Conservation (phyloP, 176 grass and related monocot genomes). For the Carex littledalei region DNA sequence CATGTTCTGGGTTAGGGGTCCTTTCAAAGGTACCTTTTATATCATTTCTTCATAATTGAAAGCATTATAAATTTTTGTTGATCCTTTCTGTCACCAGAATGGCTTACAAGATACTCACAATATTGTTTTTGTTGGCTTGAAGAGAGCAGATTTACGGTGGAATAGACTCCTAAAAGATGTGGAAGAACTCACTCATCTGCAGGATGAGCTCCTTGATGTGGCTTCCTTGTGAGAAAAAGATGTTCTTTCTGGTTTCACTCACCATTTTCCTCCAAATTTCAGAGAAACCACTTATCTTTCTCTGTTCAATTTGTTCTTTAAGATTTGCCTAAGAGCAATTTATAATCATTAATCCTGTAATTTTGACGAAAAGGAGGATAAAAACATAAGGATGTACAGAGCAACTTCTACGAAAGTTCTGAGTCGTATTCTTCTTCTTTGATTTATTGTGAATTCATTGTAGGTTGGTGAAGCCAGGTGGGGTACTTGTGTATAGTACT, state of each 20-base stretch:
- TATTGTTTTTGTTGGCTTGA: constrained; percentile 2
- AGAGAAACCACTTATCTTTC: background rate
- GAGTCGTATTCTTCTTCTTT: background rate
- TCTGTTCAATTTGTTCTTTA: background rate
- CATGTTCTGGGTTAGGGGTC: constrained; percentile 88
- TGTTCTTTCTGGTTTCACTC: background rate
- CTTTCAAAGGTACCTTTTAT: constrained; percentile 75
- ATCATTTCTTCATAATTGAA: background rate
- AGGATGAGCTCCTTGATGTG: constrained; percentile 82
- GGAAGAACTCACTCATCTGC: constrained; percentile 64
- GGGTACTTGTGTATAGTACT: constrained; percentile 85
- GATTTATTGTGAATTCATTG: background rate
- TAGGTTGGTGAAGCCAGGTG: constrained; percentile 89
- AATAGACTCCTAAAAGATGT: constrained; percentile 86
- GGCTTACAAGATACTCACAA: background rate
- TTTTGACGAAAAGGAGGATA: constrained; percentile 1
- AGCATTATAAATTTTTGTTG: background rate
- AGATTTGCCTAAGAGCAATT: background rate
- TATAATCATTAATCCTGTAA: background rate
- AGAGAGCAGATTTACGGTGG: constrained; percentile 95
- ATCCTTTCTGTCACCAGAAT: background rate
- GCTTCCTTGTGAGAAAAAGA: constrained; percentile 48
- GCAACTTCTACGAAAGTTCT: background rate
- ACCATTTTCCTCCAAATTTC: background rate
- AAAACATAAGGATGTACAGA: background rate